phyloP scores from a whole-genome alignment of 805 yeast species.

The Cephaloascus albidus region DNA sequence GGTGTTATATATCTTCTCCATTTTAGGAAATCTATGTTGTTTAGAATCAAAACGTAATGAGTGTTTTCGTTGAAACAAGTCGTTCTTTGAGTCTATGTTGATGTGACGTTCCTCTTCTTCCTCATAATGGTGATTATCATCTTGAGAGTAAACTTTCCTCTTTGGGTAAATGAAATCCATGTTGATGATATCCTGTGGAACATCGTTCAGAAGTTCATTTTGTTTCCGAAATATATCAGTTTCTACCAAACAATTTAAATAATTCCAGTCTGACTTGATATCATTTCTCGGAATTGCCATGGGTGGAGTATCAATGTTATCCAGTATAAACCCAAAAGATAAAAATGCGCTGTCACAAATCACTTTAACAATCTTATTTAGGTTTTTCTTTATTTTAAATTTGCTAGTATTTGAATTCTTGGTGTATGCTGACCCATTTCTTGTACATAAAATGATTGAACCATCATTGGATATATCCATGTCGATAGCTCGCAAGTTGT shows the following conservation, averaged over 20 bases:
- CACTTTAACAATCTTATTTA: constrained; percentile 56
- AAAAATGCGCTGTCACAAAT: constrained; percentile 55
- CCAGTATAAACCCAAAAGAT: constrained; percentile 59
- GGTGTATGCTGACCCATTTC: constrained; percentile 58
- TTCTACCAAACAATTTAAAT: constrained; percentile 39
- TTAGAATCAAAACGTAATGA: neutral
- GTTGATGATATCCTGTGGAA: neutral
- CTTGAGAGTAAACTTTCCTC: neutral
- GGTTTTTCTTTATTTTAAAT: constrained; percentile 39
- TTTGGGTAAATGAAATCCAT: neutral
- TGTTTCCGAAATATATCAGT: constrained; percentile 24
- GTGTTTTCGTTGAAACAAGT: neutral
- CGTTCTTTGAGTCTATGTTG: neutral
- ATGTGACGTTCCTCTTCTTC: neutral
- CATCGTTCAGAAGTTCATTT: neutral
- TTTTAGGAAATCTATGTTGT: neutral
- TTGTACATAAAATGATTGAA: constrained; percentile 55
- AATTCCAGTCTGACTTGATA: constrained; percentile 42
- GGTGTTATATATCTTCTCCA: neutral
- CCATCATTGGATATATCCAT: constrained; percentile 65
- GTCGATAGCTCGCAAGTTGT: constrained; percentile 51
- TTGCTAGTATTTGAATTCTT: constrained; percentile 33
- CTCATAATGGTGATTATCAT: no score
- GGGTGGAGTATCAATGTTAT: constrained; percentile 52
- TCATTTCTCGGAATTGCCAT: constrained; percentile 37